These are phyloP conservation scores for Diaporthe destruens DNA, from an alignment of 2,329 filamentous ascomycete genomes.

Conservation along the genomic window DNA sequence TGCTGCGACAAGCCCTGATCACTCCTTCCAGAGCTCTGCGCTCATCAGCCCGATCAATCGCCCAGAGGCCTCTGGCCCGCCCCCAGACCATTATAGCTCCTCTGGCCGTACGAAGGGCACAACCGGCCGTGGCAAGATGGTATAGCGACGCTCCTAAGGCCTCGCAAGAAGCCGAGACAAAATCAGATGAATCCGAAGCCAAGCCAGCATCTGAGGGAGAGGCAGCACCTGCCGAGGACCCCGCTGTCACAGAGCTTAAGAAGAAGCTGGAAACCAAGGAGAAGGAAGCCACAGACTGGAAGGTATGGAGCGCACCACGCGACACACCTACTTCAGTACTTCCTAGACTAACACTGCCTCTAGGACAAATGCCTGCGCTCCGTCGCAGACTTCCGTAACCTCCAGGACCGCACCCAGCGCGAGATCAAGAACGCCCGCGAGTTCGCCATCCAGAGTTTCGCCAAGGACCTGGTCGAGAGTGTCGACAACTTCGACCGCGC, in stretches of 20 bases:
- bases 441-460: conserved; percentile 96
- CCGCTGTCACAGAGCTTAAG: conserved; percentile 59
- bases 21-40: conserved; percentile 60
- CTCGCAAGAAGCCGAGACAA: conserved; percentile 46
- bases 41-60: conserved; percentile 54
- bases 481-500: conserved; percentile 98
- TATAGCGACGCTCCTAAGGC: conserved; percentile 57
- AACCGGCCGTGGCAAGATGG: conserved; percentile 58
- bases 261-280: conserved; percentile 66
- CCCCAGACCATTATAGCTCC: conserved; percentile 55
- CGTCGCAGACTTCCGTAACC: conserved; percentile 96
- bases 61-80: conserved; percentile 52
- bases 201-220: conserved; percentile 47
- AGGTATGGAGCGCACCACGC: conserved; percentile 69
- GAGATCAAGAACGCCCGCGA: conserved; percentile 89
- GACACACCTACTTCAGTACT: background rate
- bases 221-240: conserved; percentile 43
- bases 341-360: conserved; percentile 34
- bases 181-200: conserved; percentile 47
- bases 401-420: conserved; percentile 92
- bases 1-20: conserved; percentile 62
- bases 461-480: conserved; percentile 92
- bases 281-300: conserved; percentile 77
- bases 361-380: conserved; percentile 96
- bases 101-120: conserved; percentile 49